phyloP scores from a whole-genome alignment of 1,139 yeast genomes.

The Pichia sp. region DNA sequence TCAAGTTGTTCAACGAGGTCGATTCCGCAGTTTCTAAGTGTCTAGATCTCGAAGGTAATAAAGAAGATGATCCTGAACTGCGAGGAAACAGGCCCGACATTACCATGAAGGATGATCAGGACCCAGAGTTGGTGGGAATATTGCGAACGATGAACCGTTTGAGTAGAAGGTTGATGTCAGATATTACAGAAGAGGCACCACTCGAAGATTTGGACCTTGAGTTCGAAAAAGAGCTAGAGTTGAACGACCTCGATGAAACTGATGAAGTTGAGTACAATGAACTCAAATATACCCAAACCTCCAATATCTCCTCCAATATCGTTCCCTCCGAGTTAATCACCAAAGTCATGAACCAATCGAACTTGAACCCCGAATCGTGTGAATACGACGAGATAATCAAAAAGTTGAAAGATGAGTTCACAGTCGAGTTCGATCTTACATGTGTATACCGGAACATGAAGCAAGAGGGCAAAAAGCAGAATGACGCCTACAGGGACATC shows the following conservation, averaged over 20 bases:
- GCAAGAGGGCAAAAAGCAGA: constrained; percentile 36
- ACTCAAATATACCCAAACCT: constrained; percentile 45
- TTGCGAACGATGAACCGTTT: constrained; percentile 85
- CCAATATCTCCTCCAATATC: constrained; percentile 29
- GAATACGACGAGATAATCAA: constrained; percentile 28
- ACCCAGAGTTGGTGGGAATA: constrained; percentile 65
- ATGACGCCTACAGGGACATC: constrained; percentile 46
- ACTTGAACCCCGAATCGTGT: constrained; percentile 26
- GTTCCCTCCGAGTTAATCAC: constrained; percentile 24
- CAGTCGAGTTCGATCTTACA: constrained; percentile 38
- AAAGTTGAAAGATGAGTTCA: constrained; percentile 33
- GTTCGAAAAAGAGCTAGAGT: constrained; percentile 45
- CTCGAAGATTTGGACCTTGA: constrained; percentile 36
- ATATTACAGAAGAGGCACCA: constrained; percentile 31
- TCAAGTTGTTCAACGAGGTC: constrained; percentile 29
- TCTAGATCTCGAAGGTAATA: constrained; percentile 76
- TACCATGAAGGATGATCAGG: constrained; percentile 71
- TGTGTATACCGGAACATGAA: constrained; percentile 37
- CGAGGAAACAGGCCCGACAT: constrained; percentile 82
- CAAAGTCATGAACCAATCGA: constrained; percentile 24
- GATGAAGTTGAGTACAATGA: constrained; percentile 51
- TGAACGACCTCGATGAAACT: constrained; percentile 57
- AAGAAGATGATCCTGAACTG: constrained; percentile 72
- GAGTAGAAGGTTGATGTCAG: constrained; percentile 72
- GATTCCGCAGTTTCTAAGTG: constrained; percentile 49